Evolutionary conservation across 208 protist species (phyloP), one percentile per base, ranked within the genome.

Genomic region (Leishmania tarentolae): DNA sequence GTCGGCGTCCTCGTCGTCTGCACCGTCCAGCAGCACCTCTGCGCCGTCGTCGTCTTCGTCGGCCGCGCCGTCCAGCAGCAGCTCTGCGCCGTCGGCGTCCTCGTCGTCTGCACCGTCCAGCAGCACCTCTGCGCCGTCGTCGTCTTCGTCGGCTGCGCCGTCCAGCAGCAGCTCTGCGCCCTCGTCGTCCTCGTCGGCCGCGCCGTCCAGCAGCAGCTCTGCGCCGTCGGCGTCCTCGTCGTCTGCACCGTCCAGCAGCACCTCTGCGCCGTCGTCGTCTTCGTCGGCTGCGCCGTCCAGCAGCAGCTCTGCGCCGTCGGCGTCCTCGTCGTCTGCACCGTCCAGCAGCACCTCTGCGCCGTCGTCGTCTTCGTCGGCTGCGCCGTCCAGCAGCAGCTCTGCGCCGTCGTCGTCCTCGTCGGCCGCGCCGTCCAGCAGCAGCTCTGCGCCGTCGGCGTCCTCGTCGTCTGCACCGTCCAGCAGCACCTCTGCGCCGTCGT

Each of bases 11-110:
- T 44, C 28, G 28, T 44, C 65, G 65, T 70, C 31, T 44, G 31
- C 28, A 17, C 65, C 65, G 28, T 44, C 65, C 65, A 70, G 65
- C 65, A 70, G 65, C 65, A 70, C 37, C 65, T 70, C 65, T 15
- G 65, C 65, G 15, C 65, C n/a, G n/a, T 46, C 65, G 65, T 46
- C 65, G 31, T 70, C 65, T 11, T 70, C 65, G 37, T 70, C 65
- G 28, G 42, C 65, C 11, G 28, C 31, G 3, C 65, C 65, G 65
- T 70, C 31, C 65, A 70, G 65, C 65, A 70, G 65, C 65, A 70
- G 65, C 65, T 70, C 65, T 15, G 31, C 31, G 15, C 65, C 65
- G 65, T 70, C 65, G 65, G 42, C 65, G 61, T 63, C 57, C 24
- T 63, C 57, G 57, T 63, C 57, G 28, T 63, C 57, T 63, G 57